phyloP scores from a whole-genome alignment of 768 basidiomycete genomes.

The Lactarius sanguifluus region DNA sequence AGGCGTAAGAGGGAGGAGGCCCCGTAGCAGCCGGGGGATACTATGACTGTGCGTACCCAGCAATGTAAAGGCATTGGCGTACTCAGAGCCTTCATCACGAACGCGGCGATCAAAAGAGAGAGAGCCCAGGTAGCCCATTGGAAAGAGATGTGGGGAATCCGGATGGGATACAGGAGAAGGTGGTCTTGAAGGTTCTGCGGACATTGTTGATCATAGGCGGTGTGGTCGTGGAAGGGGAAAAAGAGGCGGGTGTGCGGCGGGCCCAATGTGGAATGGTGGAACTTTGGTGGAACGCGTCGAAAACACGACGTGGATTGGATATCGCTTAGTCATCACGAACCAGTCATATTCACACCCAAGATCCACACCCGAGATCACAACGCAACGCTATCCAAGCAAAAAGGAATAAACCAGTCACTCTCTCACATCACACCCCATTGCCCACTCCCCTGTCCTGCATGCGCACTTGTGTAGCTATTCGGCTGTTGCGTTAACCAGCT shows the following conservation, averaged over 20 bases:
- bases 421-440: conserved; percentile 22
- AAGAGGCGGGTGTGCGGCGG: conserved; percentile 2
- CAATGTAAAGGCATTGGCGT: conserved; percentile 81
- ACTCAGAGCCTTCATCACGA: conserved; percentile 72
- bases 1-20: conserved; percentile 5
- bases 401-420: background rate
- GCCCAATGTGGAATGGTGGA: background rate
- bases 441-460: conserved; percentile 24
- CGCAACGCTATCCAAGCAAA: background rate
- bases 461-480: conserved; percentile 14
- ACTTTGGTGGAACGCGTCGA: background rate
- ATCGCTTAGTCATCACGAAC: conserved; percentile 19
- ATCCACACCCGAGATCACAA: background rate
- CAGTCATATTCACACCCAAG: background rate
- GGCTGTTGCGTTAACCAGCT: conserved; percentile 33
- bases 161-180: conserved; percentile 37
- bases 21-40: conserved; percentile 27
- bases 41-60: conserved; percentile 51
- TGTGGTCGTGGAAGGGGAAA: conserved; percentile 21
- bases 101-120: conserved; percentile 70
- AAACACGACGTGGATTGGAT: background rate
- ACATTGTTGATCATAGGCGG: conserved; percentile 29
- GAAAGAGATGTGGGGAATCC: conserved; percentile 34
- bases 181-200: conserved; percentile 37
- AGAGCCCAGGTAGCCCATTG: conserved; percentile 56